Base-by-base conservation (phyloP, 2,329 filamentous ascomycete genomes). In the Aspergillus neoniger region DNA sequence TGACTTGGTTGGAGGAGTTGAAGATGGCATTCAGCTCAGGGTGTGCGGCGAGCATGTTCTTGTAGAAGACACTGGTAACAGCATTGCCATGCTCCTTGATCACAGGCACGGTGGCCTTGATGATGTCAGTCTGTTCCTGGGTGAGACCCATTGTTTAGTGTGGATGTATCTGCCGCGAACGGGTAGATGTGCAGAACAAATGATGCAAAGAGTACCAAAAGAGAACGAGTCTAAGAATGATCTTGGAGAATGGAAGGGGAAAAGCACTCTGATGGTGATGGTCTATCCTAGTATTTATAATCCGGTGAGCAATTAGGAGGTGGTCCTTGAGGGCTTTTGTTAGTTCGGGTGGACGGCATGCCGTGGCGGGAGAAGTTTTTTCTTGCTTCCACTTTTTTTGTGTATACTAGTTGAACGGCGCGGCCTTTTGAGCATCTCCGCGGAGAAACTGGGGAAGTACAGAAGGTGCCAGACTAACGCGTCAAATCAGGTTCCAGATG, bases 31-130 rank as follows among this genome's bases (percentile, higher is more conserved):
- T 85, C 32, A 92, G 83, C 48, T 86, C 83, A 0, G 89, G 89
- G 62, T 91, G 81, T 41, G 86, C 85, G 10, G 72, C 72, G 23
- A 92, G 79, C 80, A 92, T 85, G 70, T 85, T 87, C 63, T 81
- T 80, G 80, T 93, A 92, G 79, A 93, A 92, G 65, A 84, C 82
- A n/a, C 81, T 82, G 5, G 89, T 88, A 73, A 92, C 90, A 63
- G 82, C 80, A 64, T 84, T 82, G 71, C 90, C 90, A 71, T 91
- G 86, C 63, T 88, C 81, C 21, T 83, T 82, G 3, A 92, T 82
- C 36, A 88, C 83, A 2, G 90, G 90, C 61, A 91, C 85, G 5
- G 90, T 92, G 55, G 86, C 82, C 74, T 87, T 88, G 75, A 92
- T 86, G 69, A 89, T 82, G 55, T 83, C 78, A 59, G 84, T 81